Evolutionary conservation across 2,329 filamentous ascomycete species (phyloP).

Genomic region (Thelonectria olida): DNA sequence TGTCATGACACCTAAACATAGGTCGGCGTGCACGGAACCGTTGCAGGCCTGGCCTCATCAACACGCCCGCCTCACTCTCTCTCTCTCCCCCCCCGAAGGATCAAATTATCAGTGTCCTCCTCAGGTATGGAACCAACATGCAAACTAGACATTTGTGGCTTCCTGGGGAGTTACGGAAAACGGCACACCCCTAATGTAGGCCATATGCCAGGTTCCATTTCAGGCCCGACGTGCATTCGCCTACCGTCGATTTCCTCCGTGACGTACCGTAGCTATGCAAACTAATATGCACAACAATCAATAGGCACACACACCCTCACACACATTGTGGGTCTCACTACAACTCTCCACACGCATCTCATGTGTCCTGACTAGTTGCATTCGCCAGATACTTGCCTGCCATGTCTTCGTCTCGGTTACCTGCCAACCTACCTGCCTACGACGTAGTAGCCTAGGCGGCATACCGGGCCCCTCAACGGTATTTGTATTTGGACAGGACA

Average conservation of each 20-base stretch:
- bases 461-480: constrained; percentile 14
- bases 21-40: constrained; percentile 4
- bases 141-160: constrained; percentile 6
- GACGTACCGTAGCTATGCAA: constrained; percentile 1
- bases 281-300: not conserved
- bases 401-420: not conserved
- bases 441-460: too few relatives aligned
- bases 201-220: constrained; percentile 11
- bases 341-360: too few relatives aligned
- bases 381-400: not conserved
- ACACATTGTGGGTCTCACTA: too few relatives aligned
- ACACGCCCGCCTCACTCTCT: not conserved
- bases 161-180: constrained; percentile 4
- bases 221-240: constrained; percentile 13
- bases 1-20: not conserved
- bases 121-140: constrained; percentile 9
- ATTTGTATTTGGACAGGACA: too few relatives aligned
- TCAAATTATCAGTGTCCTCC: not conserved
- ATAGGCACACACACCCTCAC: not conserved
- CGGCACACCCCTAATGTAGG: constrained; percentile 6
- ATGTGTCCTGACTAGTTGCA: not conserved
- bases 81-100: not conserved
- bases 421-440: constrained; percentile 13
- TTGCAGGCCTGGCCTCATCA: not conserved
- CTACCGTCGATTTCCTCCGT: not conserved